These are phyloP conservation scores for button mushroom (Agaricus bisporus) DNA, from an alignment of 768 basidiomycete species.

Conservation along the genomic window DNA sequence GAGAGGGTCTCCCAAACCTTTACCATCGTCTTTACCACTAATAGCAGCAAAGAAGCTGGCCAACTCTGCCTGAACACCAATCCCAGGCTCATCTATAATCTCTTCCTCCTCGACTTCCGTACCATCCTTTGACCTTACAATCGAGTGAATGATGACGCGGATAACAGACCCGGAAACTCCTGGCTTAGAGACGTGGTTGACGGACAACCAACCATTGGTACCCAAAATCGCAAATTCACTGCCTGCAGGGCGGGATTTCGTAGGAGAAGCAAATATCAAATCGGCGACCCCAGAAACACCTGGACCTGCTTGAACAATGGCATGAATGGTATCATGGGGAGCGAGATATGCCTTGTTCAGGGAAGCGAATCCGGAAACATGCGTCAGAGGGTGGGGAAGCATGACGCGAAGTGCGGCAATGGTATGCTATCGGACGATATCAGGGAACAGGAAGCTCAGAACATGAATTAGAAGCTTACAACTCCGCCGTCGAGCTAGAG, in stretches of 20 bases:
- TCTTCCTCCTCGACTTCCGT: slow-evolving; percentile 41
- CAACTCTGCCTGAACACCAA: slow-evolving; percentile 55
- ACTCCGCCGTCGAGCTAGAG: slow-evolving; percentile 73
- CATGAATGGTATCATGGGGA: slow-evolving; percentile 76
- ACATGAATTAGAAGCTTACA: slow-evolving; percentile 31
- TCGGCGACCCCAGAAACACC: slow-evolving; percentile 53
- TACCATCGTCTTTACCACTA: slow-evolving; percentile 41
- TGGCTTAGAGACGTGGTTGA: slow-evolving; percentile 26
- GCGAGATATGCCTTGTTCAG: slow-evolving; percentile 66
- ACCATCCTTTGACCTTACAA: slow-evolving; percentile 28
- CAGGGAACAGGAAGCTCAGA: not conserved
- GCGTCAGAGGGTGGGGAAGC: slow-evolving; percentile 45
- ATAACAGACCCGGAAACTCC: slow-evolving; percentile 18
- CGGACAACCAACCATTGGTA: slow-evolving; percentile 52
- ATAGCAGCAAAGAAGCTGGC: slow-evolving; percentile 53
- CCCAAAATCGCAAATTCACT: slow-evolving; percentile 53
- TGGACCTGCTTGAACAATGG: slow-evolving; percentile 44
- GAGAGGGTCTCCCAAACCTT: slow-evolving; percentile 48
- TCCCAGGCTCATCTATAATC: slow-evolving; percentile 39
- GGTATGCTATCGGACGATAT: slow-evolving; percentile 44
- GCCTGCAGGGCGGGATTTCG: slow-evolving; percentile 27
- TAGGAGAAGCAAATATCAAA: slow-evolving; percentile 58
- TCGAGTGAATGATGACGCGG: slow-evolving; percentile 34
- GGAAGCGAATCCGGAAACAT: slow-evolving; percentile 59
- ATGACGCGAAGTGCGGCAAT: slow-evolving; percentile 56